A percentile compares a stretch with the other conserved stretches of the same genome.
These are phyloP conservation scores for Eucalyptus pauciflora DNA, from an alignment of 345 rosid species.

Conservation along the genomic window DNA sequence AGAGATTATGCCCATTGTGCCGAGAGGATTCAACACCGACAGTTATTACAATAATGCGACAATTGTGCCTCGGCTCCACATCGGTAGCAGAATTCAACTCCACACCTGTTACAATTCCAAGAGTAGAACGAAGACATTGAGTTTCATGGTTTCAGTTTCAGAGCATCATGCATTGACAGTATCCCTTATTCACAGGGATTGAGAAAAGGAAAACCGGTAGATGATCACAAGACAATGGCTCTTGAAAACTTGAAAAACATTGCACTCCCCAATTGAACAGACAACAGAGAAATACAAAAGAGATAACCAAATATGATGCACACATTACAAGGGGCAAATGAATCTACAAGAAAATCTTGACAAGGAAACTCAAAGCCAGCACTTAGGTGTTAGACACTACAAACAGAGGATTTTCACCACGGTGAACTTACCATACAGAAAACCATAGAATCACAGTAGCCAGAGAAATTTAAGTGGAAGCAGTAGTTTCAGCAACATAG, in stretches of 20 bases:
- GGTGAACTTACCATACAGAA: not conserved
- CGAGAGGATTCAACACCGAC: not conserved
- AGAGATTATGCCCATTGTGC: not conserved
- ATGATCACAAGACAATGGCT: not conserved
- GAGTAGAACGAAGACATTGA: not conserved
- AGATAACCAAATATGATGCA: not conserved
- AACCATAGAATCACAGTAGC: not conserved
- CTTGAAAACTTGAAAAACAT: not conserved
- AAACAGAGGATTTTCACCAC: not conserved
- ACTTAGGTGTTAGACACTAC: not conserved
- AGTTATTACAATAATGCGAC: conserved; percentile 6
- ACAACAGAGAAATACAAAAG: not conserved
- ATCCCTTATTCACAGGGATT: not conserved
- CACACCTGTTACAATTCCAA: conserved; percentile 16
- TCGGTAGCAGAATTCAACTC: conserved; percentile 29
- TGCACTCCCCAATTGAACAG: not conserved
- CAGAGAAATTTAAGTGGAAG: not conserved
- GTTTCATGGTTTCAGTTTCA: not conserved
- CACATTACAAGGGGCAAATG: not conserved
- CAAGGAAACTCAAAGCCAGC: not conserved
- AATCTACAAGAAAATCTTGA: not conserved
- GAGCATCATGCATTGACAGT: not conserved
- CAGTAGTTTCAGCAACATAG: not conserved
- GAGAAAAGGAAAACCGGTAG: not conserved
- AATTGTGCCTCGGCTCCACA: conserved; percentile 7